Evolutionary conservation across 345 rosid genomes (phyloP).

Genomic region (Eucalyptus rudis): DNA sequence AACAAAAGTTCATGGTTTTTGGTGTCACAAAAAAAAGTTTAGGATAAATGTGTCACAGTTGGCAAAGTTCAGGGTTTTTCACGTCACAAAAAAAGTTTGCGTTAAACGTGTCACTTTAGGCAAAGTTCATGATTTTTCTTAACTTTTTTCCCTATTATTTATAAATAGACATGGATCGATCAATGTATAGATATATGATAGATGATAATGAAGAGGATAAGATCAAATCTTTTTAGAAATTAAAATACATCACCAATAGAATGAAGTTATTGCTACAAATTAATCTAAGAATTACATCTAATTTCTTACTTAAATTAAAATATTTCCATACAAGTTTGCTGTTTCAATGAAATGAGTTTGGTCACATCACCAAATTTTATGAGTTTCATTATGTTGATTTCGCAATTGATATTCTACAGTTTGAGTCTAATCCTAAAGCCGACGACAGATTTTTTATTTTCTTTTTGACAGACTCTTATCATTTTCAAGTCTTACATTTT

Average conservation of each 20-base stretch:
- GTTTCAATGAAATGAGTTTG: neutral
- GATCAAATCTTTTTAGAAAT: neutral
- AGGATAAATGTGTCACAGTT: too few species aligned
- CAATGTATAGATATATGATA: neutral
- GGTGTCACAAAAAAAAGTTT: too few species aligned
- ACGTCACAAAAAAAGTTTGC: too few species aligned
- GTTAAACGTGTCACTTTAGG: too few species aligned
- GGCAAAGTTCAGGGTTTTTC: too few species aligned
- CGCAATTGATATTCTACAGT: neutral
- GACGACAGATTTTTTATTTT: neutral
- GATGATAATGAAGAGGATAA: neutral
- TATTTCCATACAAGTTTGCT: neutral
- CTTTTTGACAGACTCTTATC: neutral
- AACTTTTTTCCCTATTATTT: neutral
- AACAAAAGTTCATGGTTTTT: too few species aligned
- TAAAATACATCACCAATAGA: neutral
- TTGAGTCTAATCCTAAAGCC: neutral
- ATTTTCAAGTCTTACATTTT: neutral
- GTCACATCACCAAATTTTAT: neutral
- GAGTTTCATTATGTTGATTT: neutral
- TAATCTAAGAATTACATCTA: neutral
- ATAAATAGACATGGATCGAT: neutral
- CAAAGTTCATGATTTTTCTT: too few species aligned
- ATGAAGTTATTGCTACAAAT: neutral
- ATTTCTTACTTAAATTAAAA: neutral